A percentile compares a stretch with the other conserved stretches of the same genome.
These are phyloP conservation scores for Leccinellum luteum DNA, from an alignment of 768 basidiomycete species.

Conservation along the genomic window DNA sequence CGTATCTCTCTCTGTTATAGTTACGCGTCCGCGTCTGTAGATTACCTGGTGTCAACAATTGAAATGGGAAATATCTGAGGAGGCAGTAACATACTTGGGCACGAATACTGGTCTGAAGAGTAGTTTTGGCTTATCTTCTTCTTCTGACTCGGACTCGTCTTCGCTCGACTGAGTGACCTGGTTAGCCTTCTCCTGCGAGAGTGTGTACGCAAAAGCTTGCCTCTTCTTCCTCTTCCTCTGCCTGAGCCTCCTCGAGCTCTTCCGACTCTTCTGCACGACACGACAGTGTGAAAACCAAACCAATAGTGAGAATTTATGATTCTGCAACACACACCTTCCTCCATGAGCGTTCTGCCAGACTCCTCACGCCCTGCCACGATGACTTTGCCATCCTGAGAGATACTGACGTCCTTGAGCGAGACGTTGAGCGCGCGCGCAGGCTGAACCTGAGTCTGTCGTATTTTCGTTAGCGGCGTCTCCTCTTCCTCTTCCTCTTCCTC, in stretches of 20 bases:
- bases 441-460: conserved; percentile 35
- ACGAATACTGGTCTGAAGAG: conserved; percentile 93
- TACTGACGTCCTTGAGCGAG: conserved; percentile 73
- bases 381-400: conserved; percentile 77
- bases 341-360: conserved; percentile 68
- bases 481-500: conserved; percentile 50
- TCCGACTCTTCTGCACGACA: conserved; percentile 24
- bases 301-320: conserved; percentile 15
- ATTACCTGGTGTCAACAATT: conserved; percentile 2
- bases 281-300: conserved; percentile 2
- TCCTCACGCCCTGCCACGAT: conserved; percentile 77
- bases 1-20: conserved; percentile 66
- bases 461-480: conserved; percentile 41
- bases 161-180: conserved; percentile 67
- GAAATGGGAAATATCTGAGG: not conserved
- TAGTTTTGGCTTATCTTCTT: conserved; percentile 67
- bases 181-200: conserved; percentile 13
- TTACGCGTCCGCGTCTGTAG: conserved; percentile 68
- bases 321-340: conserved; percentile 42
- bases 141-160: conserved; percentile 77
- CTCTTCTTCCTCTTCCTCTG: conserved; percentile 33
- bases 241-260: conserved; percentile 44
- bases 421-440: conserved; percentile 63
- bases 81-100: conserved; percentile 66
- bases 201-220: conserved; percentile 31